A percentile compares a stretch with the other conserved stretches of the same genome.
Evolutionary conservation across 2,329 filamentous ascomycete genomes (phyloP).

Genomic region (Clarireedia sp.): DNA sequence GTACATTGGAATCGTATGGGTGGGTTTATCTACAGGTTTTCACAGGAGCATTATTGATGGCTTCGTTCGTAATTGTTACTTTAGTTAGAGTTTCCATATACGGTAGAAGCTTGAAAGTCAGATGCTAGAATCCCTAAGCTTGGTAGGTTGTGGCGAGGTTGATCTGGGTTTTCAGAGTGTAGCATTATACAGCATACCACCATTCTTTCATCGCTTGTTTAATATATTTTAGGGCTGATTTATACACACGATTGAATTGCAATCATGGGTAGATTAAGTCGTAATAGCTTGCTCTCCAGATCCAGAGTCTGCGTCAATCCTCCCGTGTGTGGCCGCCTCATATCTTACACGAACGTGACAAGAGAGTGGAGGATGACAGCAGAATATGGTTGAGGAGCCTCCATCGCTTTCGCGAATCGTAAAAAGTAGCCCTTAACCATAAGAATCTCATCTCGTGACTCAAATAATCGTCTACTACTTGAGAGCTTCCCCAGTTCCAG

Average conservation of each 20-base stretch:
- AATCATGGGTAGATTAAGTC: background rate
- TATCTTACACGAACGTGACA: background rate
- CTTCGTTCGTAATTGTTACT: background rate
- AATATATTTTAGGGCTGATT: no score
- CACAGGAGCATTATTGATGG: background rate
- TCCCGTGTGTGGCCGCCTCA: background rate
- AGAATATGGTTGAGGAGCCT: no score
- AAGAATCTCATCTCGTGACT: background rate
- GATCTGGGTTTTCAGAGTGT: no score
- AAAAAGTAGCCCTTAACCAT: background rate
- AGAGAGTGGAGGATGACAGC: background rate
- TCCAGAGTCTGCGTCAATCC: background rate
- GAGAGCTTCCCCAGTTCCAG: background rate
- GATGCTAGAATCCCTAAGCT: background rate
- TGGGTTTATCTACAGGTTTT: background rate
- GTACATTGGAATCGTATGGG: conserved; percentile 28
- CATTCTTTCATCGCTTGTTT: no score
- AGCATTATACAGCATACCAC: no score
- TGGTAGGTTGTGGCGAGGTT: no score
- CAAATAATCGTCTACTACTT: background rate
- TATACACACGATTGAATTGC: no score
- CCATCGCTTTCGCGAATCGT: background rate
- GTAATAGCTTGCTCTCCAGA: no score
- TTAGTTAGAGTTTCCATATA: background rate
- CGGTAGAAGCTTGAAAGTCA: background rate